Conservation (phyloP, 139 green algal species). For the Auxenochlorella pyrenoidosa region DNA sequence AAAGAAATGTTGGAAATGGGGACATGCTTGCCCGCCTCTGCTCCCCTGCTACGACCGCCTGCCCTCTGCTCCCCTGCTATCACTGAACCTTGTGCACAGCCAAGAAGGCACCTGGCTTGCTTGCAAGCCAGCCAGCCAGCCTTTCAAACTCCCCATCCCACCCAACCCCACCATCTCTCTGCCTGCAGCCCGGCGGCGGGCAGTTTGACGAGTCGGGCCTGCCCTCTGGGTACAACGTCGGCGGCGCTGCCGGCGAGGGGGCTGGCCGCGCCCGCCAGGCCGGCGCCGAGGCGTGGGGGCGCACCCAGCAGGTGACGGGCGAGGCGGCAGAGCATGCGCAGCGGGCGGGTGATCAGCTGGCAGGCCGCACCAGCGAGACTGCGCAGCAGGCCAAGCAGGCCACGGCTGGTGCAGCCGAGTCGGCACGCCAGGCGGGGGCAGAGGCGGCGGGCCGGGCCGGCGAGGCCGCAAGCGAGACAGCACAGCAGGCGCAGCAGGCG, state of each 20-base stretch:
- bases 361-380: neutral
- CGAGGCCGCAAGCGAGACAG: neutral
- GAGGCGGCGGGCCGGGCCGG: neutral
- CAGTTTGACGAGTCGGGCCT: conserved; percentile 2
- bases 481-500: too few species aligned
- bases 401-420: neutral
- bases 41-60: too few species aligned
- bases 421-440: neutral
- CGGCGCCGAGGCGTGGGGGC: neutral
- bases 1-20: too few species aligned
- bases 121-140: too few species aligned
- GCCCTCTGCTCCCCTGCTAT: too few species aligned
- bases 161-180: neutral
- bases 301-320: neutral
- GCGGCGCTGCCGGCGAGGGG: neutral
- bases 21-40: too few species aligned
- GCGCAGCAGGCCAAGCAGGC: neutral
- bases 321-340: neutral
- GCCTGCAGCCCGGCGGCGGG: neutral
- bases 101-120: too few species aligned
- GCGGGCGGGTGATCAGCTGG: neutral
- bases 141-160: too few species aligned
- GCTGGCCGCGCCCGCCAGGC: neutral
- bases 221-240: neutral
- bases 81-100: too few species aligned